Evolutionary conservation across 176 grass and related monocot species (phyloP), one percentile per base, ranked within the genome.

Genomic region (Zoysia japonica): DNA sequence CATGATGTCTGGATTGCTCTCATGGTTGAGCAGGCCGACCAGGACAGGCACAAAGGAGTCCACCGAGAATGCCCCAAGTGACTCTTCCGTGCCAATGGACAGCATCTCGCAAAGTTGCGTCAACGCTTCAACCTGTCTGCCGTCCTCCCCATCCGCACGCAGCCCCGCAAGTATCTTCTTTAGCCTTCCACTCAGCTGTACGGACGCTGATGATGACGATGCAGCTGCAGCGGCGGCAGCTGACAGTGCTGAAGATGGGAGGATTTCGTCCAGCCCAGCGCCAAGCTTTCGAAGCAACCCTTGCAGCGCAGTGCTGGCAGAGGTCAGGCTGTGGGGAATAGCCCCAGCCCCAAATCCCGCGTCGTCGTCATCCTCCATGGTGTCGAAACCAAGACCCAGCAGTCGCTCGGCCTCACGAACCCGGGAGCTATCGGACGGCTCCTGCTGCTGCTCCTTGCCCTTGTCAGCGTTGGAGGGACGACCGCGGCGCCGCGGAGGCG

Each of bases 1-100:
- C 93, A 97, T 97, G 73, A 97, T 91, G 62, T 97, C 93, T 7
- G 93, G 88, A 67, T 91, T 97, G 78, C 74, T 93, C 77, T 93
- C 88, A 3, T 93, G 88, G 74, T 89, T 91, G 68, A 97, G 88
- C 72, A 97, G 76, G 0, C 93, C 88, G 3, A 97, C 93, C 0
- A 97, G 89, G 15, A 97, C 78, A 7, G 93, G 93, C 11, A 93
- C 93, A 77, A 93, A 93, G 0, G 93, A 89, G 80, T 97, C 93
- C 9, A 97, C 90, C 0, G 90, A 87, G 83, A 97, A 86, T 1
- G 84, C 83, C 0, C 85, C 90, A 0, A 97, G 81, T 6, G 90
- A 93, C 69, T 93, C 93, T 48, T 97, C 90, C 0, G 93, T 97
- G 28, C 93, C 90, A 45, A 97, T 97, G 15, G 88, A 93, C 57